phyloP scores from a whole-genome alignment of 768 basidiomycete genomes.

The Termitomyces sp. region DNA sequence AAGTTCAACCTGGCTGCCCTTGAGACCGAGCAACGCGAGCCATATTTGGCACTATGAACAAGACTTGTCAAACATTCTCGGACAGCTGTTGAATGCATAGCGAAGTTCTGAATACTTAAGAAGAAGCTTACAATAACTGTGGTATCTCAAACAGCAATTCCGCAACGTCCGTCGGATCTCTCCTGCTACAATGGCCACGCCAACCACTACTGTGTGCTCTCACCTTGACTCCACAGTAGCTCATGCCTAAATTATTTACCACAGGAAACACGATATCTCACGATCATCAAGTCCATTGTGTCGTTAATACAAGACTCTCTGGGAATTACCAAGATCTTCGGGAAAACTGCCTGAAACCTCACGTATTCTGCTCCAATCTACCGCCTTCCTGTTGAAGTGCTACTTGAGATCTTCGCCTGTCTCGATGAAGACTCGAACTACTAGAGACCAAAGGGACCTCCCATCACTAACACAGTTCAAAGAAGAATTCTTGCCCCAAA shows the following conservation, averaged over 20 bases:
- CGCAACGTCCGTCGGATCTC: neutral
- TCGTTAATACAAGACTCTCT: neutral
- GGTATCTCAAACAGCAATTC: no score
- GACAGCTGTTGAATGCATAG: neutral
- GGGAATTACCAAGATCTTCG: neutral
- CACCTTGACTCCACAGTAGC: neutral
- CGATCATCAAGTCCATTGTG: no score
- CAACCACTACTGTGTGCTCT: neutral
- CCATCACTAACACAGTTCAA: neutral
- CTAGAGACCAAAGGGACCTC: neutral
- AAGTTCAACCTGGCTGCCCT: neutral
- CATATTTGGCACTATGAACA: neutral
- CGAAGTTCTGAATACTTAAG: no score
- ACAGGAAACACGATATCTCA: no score
- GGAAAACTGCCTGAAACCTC: neutral
- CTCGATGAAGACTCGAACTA: neutral
- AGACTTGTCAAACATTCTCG: neutral
- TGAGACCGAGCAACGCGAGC: neutral
- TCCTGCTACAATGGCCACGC: neutral
- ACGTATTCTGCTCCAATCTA: neutral
- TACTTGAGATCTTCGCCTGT: neutral
- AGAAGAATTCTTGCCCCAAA: neutral
- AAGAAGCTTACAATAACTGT: no score
- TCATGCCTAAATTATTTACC: neutral
- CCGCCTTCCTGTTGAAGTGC: conserved; percentile 2